A percentile compares a stretch with the other conserved stretches of the same genome.
phyloP scores from a whole-genome alignment of 1,139 yeast species.

The Protomyces inundatus region DNA sequence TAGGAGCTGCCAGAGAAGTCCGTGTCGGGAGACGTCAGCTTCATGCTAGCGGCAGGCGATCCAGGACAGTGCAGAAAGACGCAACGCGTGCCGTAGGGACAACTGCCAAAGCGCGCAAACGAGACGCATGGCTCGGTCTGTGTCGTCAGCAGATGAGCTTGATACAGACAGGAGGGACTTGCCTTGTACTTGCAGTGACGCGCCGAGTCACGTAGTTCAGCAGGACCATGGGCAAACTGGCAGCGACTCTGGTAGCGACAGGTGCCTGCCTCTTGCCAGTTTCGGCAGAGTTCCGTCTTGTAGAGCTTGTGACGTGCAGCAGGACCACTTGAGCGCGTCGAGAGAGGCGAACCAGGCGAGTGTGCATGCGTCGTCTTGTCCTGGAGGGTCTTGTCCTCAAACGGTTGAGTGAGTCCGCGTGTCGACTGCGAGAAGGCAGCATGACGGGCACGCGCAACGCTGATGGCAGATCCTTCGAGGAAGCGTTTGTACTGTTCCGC shows the following conservation, averaged over 20 bases:
- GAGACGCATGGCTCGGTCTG: slow-evolving; percentile 26
- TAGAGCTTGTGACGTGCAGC: slow-evolving; percentile 7
- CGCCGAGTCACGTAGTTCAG: slow-evolving; percentile 7
- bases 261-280: slow-evolving; percentile 15
- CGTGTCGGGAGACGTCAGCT: background rate
- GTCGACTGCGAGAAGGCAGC: background rate
- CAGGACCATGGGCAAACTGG: slow-evolving; percentile 27
- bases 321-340: background rate
- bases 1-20: background rate
- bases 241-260: slow-evolving; percentile 27
- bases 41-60: background rate
- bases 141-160: slow-evolving; percentile 2
- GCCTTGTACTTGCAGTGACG: slow-evolving; percentile 9
- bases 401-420: background rate
- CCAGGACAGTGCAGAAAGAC: slow-evolving; percentile 23
- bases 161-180: background rate
- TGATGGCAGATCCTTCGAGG: background rate
- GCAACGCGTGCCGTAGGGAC: slow-evolving; percentile 27
- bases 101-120: slow-evolving; percentile 10
- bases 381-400: background rate
- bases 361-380: background rate
- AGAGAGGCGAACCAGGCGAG: background rate
- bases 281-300: slow-evolving; percentile 27
- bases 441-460: background rate
- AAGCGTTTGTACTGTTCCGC: background rate